These are phyloP conservation scores for Aureobasidium melanogenum DNA, from an alignment of 2,329 filamentous ascomycete genomes.

Conservation along the genomic window DNA sequence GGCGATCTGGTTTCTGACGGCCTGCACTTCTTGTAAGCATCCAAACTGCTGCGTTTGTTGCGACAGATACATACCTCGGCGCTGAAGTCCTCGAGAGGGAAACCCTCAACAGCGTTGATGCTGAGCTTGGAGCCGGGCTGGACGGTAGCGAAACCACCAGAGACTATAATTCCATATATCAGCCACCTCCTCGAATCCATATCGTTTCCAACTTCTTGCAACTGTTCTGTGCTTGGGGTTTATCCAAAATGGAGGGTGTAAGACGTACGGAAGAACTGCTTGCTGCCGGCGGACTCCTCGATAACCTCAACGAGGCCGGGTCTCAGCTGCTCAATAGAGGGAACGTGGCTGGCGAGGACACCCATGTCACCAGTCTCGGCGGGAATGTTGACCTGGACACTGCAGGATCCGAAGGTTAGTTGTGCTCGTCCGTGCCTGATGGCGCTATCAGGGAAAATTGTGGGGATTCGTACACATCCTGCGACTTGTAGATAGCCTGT, in stretches of 20 bases:
- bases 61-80: conserved; percentile 49
- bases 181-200: neutral
- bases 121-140: conserved; percentile 90
- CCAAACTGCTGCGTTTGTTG: neutral
- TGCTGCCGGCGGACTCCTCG: conserved; percentile 81
- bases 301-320: conserved; percentile 91
- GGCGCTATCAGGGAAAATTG: neutral
- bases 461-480: conserved; percentile 53
- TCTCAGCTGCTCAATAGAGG: conserved; percentile 97
- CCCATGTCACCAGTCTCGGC: conserved; percentile 99
- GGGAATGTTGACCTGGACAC: conserved; percentile 97
- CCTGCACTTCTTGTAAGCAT: conserved; percentile 31
- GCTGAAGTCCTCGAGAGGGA: conserved; percentile 92
- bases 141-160: conserved; percentile 92
- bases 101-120: conserved; percentile 98
- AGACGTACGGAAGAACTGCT: conserved; percentile 95
- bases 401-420: conserved; percentile 39
- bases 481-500: conserved; percentile 61
- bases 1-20: conserved; percentile 78
- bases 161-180: conserved; percentile 50
- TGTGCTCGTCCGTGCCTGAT: neutral
- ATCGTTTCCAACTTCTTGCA: neutral
- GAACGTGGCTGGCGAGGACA: conserved; percentile 97
- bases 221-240: conserved; percentile 8
- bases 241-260: neutral